A percentile compares a stretch with the other conserved stretches of the same genome.
Conservation (phyloP, 805 yeast species). For the Candida jianshihensis region DNA sequence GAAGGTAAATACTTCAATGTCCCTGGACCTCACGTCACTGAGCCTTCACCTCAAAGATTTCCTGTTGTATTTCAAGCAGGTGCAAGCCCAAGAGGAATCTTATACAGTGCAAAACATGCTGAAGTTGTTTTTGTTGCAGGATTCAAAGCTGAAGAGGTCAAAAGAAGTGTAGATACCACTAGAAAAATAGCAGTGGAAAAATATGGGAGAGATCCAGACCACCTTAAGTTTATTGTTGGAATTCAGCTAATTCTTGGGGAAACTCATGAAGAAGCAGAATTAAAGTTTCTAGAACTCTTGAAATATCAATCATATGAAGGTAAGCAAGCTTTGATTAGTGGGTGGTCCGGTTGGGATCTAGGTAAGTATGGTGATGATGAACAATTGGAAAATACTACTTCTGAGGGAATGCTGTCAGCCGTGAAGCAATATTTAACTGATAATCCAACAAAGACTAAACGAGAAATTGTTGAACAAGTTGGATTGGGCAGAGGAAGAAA, state of each 20-base stretch:
- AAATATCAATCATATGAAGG: conserved; percentile 30
- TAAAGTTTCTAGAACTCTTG: conserved; percentile 24
- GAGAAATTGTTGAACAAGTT: conserved; percentile 19
- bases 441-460: conserved; percentile 12
- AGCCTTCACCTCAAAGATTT: conserved; percentile 32
- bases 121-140: conserved; percentile 29
- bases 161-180: conserved; percentile 22
- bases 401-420: conserved; percentile 27
- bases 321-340: conserved; percentile 32
- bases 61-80: conserved; percentile 35
- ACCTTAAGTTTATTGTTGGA: conserved; percentile 28
- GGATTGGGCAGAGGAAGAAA: conserved; percentile 20
- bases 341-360: conserved; percentile 35
- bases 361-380: conserved; percentile 27
- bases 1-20: conserved; percentile 30
- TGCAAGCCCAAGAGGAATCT: conserved; percentile 28
- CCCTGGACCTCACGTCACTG: conserved; percentile 29
- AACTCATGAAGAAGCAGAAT: conserved; percentile 31
- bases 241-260: conserved; percentile 26
- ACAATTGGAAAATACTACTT: conserved; percentile 19
- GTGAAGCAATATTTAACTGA: conserved; percentile 23
- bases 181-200: conserved; percentile 25
- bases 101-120: conserved; percentile 32
- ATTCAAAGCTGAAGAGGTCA: conserved; percentile 24
- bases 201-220: conserved; percentile 26